Percentiles rank a stretch among this genome's conserved stretches.
phyloP scores from a whole-genome alignment of 2,329 filamentous ascomycete species.

The Talaromyces rugulosus region DNA sequence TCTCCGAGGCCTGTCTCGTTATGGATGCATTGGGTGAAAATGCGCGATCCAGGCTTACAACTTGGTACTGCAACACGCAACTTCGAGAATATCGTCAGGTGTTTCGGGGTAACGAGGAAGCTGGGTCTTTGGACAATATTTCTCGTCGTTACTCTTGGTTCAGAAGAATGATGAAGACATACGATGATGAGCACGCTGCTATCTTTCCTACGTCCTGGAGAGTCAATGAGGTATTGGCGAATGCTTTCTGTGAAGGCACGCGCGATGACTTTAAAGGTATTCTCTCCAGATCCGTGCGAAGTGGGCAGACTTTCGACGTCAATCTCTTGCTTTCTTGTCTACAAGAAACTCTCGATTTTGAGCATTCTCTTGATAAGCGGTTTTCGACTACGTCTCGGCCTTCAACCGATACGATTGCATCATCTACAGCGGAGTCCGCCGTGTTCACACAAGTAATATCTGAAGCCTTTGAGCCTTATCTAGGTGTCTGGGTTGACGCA shows the following conservation, averaged over 20 bases:
- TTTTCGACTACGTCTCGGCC: constrained; percentile 68
- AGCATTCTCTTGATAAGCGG: constrained; percentile 80
- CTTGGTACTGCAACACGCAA: constrained; percentile 98
- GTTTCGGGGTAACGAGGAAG: constrained; percentile 94
- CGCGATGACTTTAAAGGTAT: constrained; percentile 94
- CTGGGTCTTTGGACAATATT: constrained; percentile 93
- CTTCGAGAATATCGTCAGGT: constrained; percentile 92
- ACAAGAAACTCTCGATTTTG: constrained; percentile 95
- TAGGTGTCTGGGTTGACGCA: constrained; percentile 94
- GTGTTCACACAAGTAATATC: constrained; percentile 89
- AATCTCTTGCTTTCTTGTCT: constrained; percentile 82
- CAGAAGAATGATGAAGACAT: constrained; percentile 88
- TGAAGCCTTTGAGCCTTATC: constrained; percentile 93
- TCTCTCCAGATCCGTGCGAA: constrained; percentile 79
- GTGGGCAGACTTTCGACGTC: constrained; percentile 78
- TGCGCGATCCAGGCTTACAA: constrained; percentile 75
- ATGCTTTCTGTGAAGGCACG: constrained; percentile 92
- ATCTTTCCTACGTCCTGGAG: constrained; percentile 88
- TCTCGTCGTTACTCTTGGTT: constrained; percentile 95
- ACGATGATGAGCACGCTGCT: constrained; percentile 84
- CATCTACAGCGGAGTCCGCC: constrained; percentile 66
- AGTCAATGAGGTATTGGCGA: constrained; percentile 83
- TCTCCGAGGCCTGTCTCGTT: constrained; percentile 85
- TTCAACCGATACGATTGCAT: constrained; percentile 86
- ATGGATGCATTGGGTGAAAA: constrained; percentile 92